Evolutionary conservation across 768 basidiomycete genomes (phyloP).

Genomic region (Asterophora lycoperdoides): DNA sequence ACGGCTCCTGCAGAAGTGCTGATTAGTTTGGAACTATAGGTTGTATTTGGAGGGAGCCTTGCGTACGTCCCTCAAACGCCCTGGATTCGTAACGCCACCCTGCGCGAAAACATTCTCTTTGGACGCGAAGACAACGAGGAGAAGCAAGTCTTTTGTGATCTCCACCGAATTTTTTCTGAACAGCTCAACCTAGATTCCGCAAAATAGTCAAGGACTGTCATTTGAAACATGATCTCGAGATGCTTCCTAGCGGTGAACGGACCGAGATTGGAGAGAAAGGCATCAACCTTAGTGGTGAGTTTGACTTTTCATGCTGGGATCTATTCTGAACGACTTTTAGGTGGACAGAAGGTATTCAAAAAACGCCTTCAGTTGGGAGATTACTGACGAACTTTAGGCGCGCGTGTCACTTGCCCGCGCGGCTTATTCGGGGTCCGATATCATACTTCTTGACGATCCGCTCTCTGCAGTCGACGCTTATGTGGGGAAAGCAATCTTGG

Average conservation of each 20-base stretch:
- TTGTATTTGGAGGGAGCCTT: conserved; percentile 49
- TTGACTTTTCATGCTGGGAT: no score
- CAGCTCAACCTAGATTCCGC: conserved; percentile 37
- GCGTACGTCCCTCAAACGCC: conserved; percentile 59
- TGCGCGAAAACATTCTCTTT: conserved; percentile 73
- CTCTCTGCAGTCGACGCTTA: conserved; percentile 77
- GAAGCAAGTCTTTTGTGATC: conserved; percentile 27
- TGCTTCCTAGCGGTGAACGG: conserved; percentile 63
- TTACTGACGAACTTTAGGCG: conserved; percentile 36
- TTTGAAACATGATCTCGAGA: conserved; percentile 64
- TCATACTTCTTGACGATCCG: conserved; percentile 80
- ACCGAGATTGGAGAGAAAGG: conserved; percentile 80
- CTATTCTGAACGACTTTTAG: conserved; percentile 11
- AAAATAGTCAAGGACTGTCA: conserved; percentile 62
- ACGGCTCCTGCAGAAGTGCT: not conserved
- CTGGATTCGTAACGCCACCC: conserved; percentile 66
- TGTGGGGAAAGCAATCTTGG: conserved; percentile 62
- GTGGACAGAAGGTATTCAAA: conserved; percentile 33
- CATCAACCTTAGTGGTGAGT: conserved; percentile 57
- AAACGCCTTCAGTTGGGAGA: not conserved
- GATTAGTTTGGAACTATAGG: conserved; percentile 26
- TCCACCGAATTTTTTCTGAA: not conserved
- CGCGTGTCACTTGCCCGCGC: conserved; percentile 76
- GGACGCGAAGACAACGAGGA: conserved; percentile 61
- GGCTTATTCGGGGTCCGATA: conserved; percentile 67